phyloP scores from a whole-genome alignment of 306 rosid genomes.

The Canavalia gladiata region DNA sequence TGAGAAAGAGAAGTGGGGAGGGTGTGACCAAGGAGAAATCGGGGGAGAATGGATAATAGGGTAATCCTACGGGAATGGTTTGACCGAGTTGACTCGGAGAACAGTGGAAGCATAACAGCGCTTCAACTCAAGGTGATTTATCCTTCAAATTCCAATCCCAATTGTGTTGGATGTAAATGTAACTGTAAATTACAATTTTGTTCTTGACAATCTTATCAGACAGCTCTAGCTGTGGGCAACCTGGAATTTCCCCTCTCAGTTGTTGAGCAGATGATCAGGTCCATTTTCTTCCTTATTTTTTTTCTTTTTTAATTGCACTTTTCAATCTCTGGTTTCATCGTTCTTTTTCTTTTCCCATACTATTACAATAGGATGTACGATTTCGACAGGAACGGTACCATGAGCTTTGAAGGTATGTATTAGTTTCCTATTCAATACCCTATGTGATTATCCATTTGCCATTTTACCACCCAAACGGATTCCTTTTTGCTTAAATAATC shows the following conservation, averaged over 20 bases:
- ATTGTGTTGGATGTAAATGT: too few relatives aligned
- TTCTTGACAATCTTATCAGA: conserved; percentile 49
- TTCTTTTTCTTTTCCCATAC: not conserved
- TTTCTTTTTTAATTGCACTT: not conserved
- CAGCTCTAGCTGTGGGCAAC: conserved; percentile 82
- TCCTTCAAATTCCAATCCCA: not conserved
- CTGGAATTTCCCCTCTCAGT: conserved; percentile 81
- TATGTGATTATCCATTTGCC: not conserved
- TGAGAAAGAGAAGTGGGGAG: too few relatives aligned
- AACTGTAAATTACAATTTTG: too few relatives aligned
- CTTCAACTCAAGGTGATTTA: conserved; percentile 73
- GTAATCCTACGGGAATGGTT: conserved; percentile 79
- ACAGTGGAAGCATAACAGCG: conserved; percentile 71
- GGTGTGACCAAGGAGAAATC: too few relatives aligned
- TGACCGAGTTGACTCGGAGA: conserved; percentile 79
- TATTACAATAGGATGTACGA: conserved; percentile 74
- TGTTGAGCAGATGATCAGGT: conserved; percentile 97
- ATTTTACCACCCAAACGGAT: not conserved
- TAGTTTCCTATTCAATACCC: not conserved
- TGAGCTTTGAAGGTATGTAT: conserved; percentile 77
- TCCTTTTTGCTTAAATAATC: not conserved
- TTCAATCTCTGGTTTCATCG: not conserved
- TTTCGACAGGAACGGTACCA: conserved; percentile 89
- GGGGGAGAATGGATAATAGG: conserved; percentile 58
- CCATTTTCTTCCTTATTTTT: not conserved